Conservation (phyloP, 176 grass and related monocot genomes). For the Musa acuminata region DNA sequence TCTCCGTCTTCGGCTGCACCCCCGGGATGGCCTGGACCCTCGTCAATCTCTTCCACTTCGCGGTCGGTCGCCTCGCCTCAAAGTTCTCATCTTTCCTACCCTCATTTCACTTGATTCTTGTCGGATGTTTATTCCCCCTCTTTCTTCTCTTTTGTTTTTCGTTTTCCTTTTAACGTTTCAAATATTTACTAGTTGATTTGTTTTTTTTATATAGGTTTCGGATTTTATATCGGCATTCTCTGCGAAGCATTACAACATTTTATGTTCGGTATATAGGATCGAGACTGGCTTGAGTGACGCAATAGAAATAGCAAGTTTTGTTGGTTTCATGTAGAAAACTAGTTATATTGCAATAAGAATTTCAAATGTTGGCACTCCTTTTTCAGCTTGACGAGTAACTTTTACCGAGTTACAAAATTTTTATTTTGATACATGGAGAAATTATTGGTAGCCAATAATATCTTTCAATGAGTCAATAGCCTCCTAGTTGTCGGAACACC, state of each 20-base stretch:
- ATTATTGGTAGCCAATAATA: not conserved
- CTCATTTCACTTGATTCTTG: not conserved
- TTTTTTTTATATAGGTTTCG: too few species aligned
- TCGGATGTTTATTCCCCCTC: not conserved
- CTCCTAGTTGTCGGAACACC: too few species aligned
- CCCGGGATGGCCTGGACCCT: slow-evolving; percentile 5
- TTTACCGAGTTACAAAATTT: not conserved
- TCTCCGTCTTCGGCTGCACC: slow-evolving; percentile 5
- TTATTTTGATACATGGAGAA: not conserved
- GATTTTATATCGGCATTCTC: too few species aligned
- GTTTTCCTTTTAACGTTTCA: too few species aligned
- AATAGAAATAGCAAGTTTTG: too few species aligned
- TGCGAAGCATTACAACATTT: too few species aligned
- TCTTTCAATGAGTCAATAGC: too few species aligned
- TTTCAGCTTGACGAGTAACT: not conserved
- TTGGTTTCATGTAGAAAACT: too few species aligned
- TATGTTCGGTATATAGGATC: too few species aligned
- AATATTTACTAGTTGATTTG: too few species aligned
- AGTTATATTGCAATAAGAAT: not conserved
- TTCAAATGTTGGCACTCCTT: not conserved
- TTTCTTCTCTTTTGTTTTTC: not conserved
- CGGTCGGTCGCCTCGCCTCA: not conserved
- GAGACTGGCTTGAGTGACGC: too few species aligned
- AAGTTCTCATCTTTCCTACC: not conserved
- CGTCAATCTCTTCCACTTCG: slow-evolving; percentile 5